Percentiles rank a stretch among this genome's conserved stretches.
These are phyloP conservation scores for Penicillium maclennaniae DNA, from an alignment of 495 filamentous ascomycete genomes.

Conservation along the genomic window DNA sequence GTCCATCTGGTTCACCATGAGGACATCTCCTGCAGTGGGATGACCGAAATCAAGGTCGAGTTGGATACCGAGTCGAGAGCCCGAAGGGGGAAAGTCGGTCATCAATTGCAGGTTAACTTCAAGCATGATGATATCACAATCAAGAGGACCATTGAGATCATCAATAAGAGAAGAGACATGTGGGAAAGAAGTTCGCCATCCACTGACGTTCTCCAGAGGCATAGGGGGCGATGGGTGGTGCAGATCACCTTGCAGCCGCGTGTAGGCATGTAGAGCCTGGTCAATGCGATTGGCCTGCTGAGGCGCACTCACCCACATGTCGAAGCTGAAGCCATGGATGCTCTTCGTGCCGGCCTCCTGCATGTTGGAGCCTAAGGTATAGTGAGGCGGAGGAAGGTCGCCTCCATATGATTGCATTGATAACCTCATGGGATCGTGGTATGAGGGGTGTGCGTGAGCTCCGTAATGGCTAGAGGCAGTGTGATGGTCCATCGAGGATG, in stretches of 20 bases:
- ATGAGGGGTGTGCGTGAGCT: slow-evolving; percentile 23
- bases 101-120: slow-evolving; percentile 48
- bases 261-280: slow-evolving; percentile 46
- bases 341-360: slow-evolving; percentile 30
- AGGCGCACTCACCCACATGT: slow-evolving; percentile 49
- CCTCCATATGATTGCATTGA: slow-evolving; percentile 33
- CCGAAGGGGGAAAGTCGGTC: slow-evolving; percentile 39
- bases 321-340: slow-evolving; percentile 46
- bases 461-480: slow-evolving; percentile 33
- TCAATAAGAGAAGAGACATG: slow-evolving; percentile 37
- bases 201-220: slow-evolving; percentile 38
- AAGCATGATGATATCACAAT: slow-evolving; percentile 48
- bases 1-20: slow-evolving; percentile 40
- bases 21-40: slow-evolving; percentile 33
- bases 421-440: slow-evolving; percentile 32
- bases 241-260: slow-evolving; percentile 43
- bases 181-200: slow-evolving; percentile 48
- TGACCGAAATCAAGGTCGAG: slow-evolving; percentile 43
- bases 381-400: slow-evolving; percentile 37
- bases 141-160: slow-evolving; percentile 30
- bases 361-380: slow-evolving; percentile 35
- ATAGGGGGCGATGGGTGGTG: slow-evolving; percentile 38
- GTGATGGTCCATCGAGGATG: slow-evolving; percentile 38
- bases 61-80: slow-evolving; percentile 42
- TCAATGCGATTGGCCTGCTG: slow-evolving; percentile 41